Base-by-base conservation (phyloP, 2,329 filamentous ascomycete genomes). In the Aspergillus ustus region DNA sequence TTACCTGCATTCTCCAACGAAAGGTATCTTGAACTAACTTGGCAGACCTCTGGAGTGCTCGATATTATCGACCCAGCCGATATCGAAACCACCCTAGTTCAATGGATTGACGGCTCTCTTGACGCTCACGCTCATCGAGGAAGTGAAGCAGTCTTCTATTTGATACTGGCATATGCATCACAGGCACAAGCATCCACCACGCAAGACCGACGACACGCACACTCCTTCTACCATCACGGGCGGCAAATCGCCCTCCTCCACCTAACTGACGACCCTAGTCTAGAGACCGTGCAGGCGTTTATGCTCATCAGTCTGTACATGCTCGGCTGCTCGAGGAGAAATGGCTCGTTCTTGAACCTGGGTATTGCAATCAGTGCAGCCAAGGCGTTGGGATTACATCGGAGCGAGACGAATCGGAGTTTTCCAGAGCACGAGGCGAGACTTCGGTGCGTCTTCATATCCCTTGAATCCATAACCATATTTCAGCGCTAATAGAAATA, bases 181-280 rank as follows among this genome's bases (percentile, higher is more conserved):
- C 34, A 40, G 15, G 34, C 34, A 13, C 9, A 15, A 11, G 34
- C 34, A 13, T 17, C 34, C 2, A 40, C 4, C 5, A 4, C 34
- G 15, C 2, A 15, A 15, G 34, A 48, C 1, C n/a, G n/a, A 2
- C 45, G 34, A 9, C 46, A 45, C 17, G 55, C 55, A 20, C 55
- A 57, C 19, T 43, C 55, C 9, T 57, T 57, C 29, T 57, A 57
- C 29, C 55, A 57, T 4, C 55, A 57, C 17, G 55, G 55, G 0
- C 55, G 55, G 17, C 55, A 31, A n/a, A 43, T 37, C 28, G 55
- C 55, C 2, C 20, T 57, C 17, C 46, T 57, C n/a, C 25, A 57
- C 17, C 55, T 57, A 4, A 57, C 55, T 19, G 48, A 57, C 19
- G 22, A 57, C 17, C 55, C 55, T 3, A 57, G 45, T 46, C 13